Percentiles rank a stretch among this genome's conserved stretches.
Conservation (phyloP, 2,329 filamentous ascomycete species). For the Aspergillus quadrilineatus region DNA sequence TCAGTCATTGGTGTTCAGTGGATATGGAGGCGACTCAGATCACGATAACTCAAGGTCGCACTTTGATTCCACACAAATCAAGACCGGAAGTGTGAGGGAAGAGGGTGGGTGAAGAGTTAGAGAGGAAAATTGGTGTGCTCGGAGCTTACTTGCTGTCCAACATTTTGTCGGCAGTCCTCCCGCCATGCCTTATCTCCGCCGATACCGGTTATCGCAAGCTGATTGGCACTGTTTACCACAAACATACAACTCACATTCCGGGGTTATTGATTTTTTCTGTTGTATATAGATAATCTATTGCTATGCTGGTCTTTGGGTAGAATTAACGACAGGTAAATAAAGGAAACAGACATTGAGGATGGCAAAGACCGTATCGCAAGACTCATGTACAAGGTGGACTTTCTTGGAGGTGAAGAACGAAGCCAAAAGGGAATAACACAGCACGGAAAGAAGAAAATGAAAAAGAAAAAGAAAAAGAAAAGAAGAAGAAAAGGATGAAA, state of each 20-base stretch:
- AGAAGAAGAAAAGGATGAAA: slow-evolving; percentile 6
- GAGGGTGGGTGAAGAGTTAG: neutral
- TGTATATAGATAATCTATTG: slow-evolving; percentile 3
- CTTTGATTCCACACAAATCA: too few species aligned
- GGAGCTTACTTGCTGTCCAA: neutral
- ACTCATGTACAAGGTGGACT: slow-evolving; percentile 2
- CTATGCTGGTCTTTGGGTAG: slow-evolving; percentile 6
- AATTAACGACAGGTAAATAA: slow-evolving; percentile 9
- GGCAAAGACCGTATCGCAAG: slow-evolving; percentile 6
- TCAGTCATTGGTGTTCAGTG: slow-evolving; percentile 25
- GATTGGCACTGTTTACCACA: neutral
- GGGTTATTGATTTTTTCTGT: neutral
- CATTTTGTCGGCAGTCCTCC: slow-evolving; percentile 6
- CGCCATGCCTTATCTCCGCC: slow-evolving; percentile 5
- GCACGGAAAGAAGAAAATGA: neutral
- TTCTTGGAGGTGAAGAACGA: slow-evolving; percentile 3
- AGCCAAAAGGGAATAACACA: slow-evolving; percentile 6
- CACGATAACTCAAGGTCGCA: neutral
- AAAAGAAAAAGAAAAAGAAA: slow-evolving; percentile 3
- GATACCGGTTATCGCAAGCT: neutral
- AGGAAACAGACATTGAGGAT: neutral
- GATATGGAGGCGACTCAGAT: neutral
- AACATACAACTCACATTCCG: too few species aligned
- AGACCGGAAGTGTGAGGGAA: neutral
- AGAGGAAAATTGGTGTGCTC: neutral